Percentiles rank a stretch among this genome's conserved stretches.
These are phyloP conservation scores for Ogataea philodendri DNA, from an alignment of 805 yeast genomes.

Conservation along the genomic window DNA sequence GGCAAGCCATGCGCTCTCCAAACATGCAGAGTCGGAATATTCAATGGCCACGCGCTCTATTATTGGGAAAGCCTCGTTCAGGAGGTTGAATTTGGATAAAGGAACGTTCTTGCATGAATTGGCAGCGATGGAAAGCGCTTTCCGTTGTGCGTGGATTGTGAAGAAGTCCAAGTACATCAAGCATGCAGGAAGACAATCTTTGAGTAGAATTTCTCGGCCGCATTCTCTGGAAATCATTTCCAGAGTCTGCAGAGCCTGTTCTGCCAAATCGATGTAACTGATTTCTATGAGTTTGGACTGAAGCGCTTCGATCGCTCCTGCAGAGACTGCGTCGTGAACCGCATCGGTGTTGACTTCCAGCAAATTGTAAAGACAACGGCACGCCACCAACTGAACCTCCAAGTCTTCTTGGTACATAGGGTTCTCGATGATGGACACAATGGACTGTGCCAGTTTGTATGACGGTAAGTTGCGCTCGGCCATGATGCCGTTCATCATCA, in stretches of 20 bases:
- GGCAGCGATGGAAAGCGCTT: constrained; percentile 71
- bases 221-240: constrained; percentile 61
- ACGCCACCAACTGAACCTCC: constrained; percentile 79
- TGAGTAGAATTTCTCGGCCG: constrained; percentile 49
- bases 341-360: constrained; percentile 71
- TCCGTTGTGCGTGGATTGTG: constrained; percentile 83
- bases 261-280: constrained; percentile 85
- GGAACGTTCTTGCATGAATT: constrained; percentile 58
- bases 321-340: constrained; percentile 57
- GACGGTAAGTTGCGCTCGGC: constrained; percentile 67
- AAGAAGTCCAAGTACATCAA: constrained; percentile 81
- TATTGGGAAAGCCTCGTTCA: constrained; percentile 57
- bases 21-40: constrained; percentile 55
- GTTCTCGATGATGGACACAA: constrained; percentile 58
- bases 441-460: constrained; percentile 47
- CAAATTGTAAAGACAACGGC: constrained; percentile 79
- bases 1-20: constrained; percentile 65
- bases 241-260: constrained; percentile 77
- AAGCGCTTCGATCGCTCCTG: constrained; percentile 64
- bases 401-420: constrained; percentile 59
- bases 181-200: constrained; percentile 63
- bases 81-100: constrained; percentile 41
- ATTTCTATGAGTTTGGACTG: constrained; percentile 68
- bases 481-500: constrained; percentile 61
- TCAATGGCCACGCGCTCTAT: constrained; percentile 55